Evolutionary conservation across 2,329 filamentous ascomycete species (phyloP), one percentile per base, ranked within the genome.

Genomic region (Exophiala bonariae): DNA sequence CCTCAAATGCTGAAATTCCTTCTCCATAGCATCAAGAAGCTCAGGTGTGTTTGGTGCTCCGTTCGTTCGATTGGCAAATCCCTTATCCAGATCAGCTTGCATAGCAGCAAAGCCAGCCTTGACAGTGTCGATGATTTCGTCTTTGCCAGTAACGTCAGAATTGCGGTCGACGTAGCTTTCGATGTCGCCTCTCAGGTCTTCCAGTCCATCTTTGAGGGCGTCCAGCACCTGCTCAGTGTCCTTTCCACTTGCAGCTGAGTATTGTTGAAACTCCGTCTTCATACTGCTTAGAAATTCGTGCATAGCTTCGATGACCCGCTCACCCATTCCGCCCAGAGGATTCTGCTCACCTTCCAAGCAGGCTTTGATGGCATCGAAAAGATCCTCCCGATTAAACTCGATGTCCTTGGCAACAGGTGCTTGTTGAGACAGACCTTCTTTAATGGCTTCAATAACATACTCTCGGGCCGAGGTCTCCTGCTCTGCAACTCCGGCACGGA

Each of bases 191-290:
- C 89, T 83, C 5, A 97, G 79, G 56, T 81, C 85, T 57, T 95
- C 89, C 11, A 96, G 77, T 0, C 90, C 90, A 62, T 95, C 89
- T 58, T 89, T 92, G 34, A 95, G 85, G 1, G 89, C 87, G 64
- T 93, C 88, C 3, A 96, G 75, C 10, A 95, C 83, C 64, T 96
- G 89, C 65, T 96, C 90, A 0, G 89, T 92, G 63, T 93, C 89
- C 48, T 83, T 80, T 32, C 86, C 88, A 58, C 83, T 88, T 52
- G 86, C 85, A 3, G 87, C 82, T 16, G 89, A 85, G 57, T 89
- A 92, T 59, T 92, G 81, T 64, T 91, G 90, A 64, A 86, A 81
- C 57, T 85, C 81, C 4, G 72, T 71, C 47, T 80, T 81, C 73
- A 85, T 82, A 32, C 76, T 76, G 30, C 82, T 74, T 18, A 85